A percentile compares a stretch with the other conserved stretches of the same genome.
These are phyloP conservation scores for Notholithocarpus densiflorus DNA, from an alignment of 306 rosid genomes.

Conservation along the genomic window DNA sequence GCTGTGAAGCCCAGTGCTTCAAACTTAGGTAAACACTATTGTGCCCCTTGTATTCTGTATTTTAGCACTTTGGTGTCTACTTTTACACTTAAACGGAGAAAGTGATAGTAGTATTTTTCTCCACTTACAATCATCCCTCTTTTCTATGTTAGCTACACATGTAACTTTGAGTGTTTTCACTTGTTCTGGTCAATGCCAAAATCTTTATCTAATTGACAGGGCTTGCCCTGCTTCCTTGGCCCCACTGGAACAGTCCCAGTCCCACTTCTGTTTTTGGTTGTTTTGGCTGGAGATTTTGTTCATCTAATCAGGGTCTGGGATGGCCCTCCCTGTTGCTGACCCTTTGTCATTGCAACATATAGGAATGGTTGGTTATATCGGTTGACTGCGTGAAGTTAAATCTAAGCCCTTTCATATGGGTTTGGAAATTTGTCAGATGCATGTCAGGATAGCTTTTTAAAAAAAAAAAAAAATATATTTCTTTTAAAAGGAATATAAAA, in stretches of 20 bases:
- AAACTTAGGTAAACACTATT: constrained; percentile 46
- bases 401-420: background rate
- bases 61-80: background rate
- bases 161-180: background rate
- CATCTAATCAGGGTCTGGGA: background rate
- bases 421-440: background rate
- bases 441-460: background rate
- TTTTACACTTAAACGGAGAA: background rate
- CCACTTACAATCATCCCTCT: background rate
- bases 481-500: background rate
- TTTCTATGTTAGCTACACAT: background rate
- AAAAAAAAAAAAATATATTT: too few species aligned
- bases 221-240: constrained; percentile 15
- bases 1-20: constrained; percentile 82
- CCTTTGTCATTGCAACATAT: background rate
- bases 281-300: background rate
- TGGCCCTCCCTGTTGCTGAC: background rate
- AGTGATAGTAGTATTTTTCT: background rate
- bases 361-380: background rate
- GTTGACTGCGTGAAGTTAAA: background rate
- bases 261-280: background rate
- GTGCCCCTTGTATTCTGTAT: constrained; percentile 2
- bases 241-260: constrained; percentile 4
- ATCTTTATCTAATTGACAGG: background rate
- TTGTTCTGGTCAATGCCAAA: background rate